Conservation (phyloP, 2,329 filamentous ascomycete genomes). For the Pseudocercospora eumusae region DNA sequence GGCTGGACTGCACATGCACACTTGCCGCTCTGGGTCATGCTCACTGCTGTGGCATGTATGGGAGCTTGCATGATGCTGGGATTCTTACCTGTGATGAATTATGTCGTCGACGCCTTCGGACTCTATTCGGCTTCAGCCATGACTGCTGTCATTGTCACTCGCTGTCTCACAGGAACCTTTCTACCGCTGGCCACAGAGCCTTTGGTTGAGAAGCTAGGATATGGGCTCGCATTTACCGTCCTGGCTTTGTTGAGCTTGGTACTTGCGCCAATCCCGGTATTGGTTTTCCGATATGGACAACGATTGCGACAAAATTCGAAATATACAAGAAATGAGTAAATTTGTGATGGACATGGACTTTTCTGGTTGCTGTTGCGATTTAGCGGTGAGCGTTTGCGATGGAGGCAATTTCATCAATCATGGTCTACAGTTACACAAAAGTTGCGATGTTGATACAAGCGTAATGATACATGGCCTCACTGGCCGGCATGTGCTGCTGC, state of each 20-base stretch:
- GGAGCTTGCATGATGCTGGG: slow-evolving; percentile 50
- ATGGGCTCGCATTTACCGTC: slow-evolving; percentile 44
- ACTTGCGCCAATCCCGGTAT: slow-evolving; percentile 34
- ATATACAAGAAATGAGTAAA: slow-evolving; percentile 32
- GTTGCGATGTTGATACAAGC: too few relatives aligned
- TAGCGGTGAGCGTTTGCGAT: slow-evolving; percentile 8
- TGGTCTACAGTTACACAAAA: too few relatives aligned
- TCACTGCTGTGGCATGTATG: slow-evolving; percentile 56
- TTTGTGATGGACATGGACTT: slow-evolving; percentile 1
- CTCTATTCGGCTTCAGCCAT: slow-evolving; percentile 49
- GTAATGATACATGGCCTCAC: too few relatives aligned
- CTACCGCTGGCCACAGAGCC: slow-evolving; percentile 49
- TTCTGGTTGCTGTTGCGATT: slow-evolving; percentile 24
- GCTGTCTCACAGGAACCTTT: slow-evolving; percentile 48
- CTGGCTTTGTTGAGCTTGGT: slow-evolving; percentile 29
- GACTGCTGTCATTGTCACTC: slow-evolving; percentile 48
- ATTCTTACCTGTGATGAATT: slow-evolving; percentile 49
- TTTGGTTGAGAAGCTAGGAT: slow-evolving; percentile 44
- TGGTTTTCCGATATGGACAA: slow-evolving; percentile 34
- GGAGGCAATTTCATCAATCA: not conserved
- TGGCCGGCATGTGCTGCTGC: too few relatives aligned
- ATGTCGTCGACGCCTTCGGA: slow-evolving; percentile 51
- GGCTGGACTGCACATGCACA: slow-evolving; percentile 57
- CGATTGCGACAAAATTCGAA: slow-evolving; percentile 32
- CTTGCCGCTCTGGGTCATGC: slow-evolving; percentile 57